Base-by-base conservation (phyloP, 225 moss, liverwort and hornwort genomes). In the Bryoerythrophyllum caledonicum region DNA sequence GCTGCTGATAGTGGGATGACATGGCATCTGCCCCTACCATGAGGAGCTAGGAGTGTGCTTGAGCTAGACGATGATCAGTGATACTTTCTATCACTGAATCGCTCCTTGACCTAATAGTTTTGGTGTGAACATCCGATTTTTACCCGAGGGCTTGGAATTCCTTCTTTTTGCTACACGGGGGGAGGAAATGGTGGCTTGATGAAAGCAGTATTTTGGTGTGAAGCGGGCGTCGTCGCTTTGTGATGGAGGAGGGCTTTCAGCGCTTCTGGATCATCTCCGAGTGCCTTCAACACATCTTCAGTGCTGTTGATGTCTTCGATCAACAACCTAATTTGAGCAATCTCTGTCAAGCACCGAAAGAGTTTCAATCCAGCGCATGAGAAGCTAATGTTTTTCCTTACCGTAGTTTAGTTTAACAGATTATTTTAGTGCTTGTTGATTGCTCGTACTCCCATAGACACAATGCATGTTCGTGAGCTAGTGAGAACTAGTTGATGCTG, bases 1-100 rank as follows among this genome's bases (percentile, higher is more conserved):
- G 40, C 46, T 19, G 17, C 13, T 41, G 30, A 65, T 70, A 51
- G 49, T 76, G 71, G 70, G 49, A 41, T 70, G 63, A 57, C 57
- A 65, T 14, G 37, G 37, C 37, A 58, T 6, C 44, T 14, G 37
- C 19, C 25, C 35, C 48, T 32, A 20, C 34, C 13, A 55, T 20
- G 17, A 65, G 65, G 37, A 24, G n/a, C n/a, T 57, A 26, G 57
- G 12, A 44, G 49, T 24, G 32, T 37, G 65, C 21, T 32, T 34
- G 62, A 61, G 19, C 49, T 49, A 32, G 73, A 63, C 62, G 24
- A 51, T 8, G 61, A 52, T 25, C 24, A 19, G 51, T 11, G 24
- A 6, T 63, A 5, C 24, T n/a, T 34, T 24, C n/a, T 35, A 26
- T 20, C 9, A 55, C 8, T 32, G 67, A 30, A 24, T 54, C 53